These are phyloP conservation scores for Populus hybrid DNA, from an alignment of 441 rosid species.

Conservation along the genomic window DNA sequence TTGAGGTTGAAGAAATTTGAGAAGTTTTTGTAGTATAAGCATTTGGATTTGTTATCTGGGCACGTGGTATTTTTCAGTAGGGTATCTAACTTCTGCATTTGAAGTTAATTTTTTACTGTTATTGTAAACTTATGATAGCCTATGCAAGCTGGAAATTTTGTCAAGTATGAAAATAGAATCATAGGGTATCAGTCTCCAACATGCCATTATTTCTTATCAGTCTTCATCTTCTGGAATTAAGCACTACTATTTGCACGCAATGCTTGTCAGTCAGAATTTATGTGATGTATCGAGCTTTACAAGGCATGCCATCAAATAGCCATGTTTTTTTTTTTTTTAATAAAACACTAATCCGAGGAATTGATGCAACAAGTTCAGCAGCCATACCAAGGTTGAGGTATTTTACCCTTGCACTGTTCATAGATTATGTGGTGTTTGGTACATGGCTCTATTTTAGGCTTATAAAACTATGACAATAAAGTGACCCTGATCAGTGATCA, in stretches of 20 bases:
- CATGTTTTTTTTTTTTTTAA: not conserved
- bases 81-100: not conserved
- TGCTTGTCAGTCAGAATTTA: not conserved
- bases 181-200: no score
- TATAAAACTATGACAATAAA: not conserved
- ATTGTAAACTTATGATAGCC: not conserved
- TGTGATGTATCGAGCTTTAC: not conserved
- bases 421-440: not conserved
- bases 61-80: not conserved
- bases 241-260: not conserved
- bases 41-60: not conserved
- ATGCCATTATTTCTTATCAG: no score
- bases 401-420: not conserved
- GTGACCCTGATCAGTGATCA: not conserved
- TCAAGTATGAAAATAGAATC: not conserved
- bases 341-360: not conserved
- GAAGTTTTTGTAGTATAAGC: conserved; percentile 9
- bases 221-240: no score
- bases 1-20: conserved; percentile 1
- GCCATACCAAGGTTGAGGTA: not conserved
- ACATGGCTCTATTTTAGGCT: not conserved
- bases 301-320: not conserved
- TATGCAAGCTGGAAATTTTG: not conserved
- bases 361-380: not conserved
- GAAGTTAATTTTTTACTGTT: not conserved